Base-by-base conservation (phyloP, 1,139 yeast species). In the Scheffersomyces segobiensis region DNA sequence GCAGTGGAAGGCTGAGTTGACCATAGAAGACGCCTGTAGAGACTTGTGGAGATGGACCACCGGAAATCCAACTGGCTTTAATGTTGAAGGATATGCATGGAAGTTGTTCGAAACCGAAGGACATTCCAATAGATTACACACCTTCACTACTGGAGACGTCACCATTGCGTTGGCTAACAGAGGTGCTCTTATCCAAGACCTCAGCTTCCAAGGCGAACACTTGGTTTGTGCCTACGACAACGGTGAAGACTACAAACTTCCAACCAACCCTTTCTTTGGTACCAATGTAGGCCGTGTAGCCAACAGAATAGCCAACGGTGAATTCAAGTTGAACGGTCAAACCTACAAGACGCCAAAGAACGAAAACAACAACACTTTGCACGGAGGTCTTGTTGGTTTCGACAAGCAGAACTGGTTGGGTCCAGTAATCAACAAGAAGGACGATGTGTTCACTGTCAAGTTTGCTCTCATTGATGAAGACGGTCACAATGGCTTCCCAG, bases 31-130 rank as follows among this genome's bases (percentile, higher is more conserved):
- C 50, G 92, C 96, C 12, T 89, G 96, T 71, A 73, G 71, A 52
- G 95, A 89, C 71, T 78, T 89, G 63, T 90, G 96, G 96, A 83
- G 80, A 57, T 90, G 96, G 96, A 86, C 92, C 39, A 79, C 83
- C 18, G 78, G 81, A 67, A 87, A 89, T 69, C 95, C 95, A 6
- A 80, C 71, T 65, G 95, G 95, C 6, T 89, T 85, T 67, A 71
- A 75, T 24, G 60, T 71, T 50, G 74, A 73, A n/a, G 71, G 70
- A 54, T 80, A 79, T 65, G 57, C 65, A 4, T 80, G 83, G 83
- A 61, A 63, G 26, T 53, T 60, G 18, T 75, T 78, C 59, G 70
- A 66, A 52, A 70, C 65, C 8, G 66, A 65, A 22, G 67, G 64
- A 19, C 73, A 69, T 59, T 62, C 65, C 19, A 77, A 77, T 65